Evolutionary conservation across 805 yeast species (phyloP).

Genomic region (Saturnispora quitensis): DNA sequence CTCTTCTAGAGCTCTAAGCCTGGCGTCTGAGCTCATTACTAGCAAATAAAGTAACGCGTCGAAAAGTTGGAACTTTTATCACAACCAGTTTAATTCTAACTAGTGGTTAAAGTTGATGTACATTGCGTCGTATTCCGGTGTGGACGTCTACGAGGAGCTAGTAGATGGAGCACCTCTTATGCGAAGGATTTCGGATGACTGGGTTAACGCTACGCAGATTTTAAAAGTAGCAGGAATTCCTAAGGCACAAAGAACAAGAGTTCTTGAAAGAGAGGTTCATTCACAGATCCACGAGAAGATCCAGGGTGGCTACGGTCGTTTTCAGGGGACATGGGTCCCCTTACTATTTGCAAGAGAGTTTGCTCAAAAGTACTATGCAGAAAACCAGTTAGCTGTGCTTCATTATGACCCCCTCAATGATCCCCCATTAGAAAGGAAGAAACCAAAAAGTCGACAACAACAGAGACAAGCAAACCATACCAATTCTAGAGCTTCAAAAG

Average conservation of each 20-base stretch:
- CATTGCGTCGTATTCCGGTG: conserved; percentile 40
- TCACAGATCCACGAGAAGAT: conserved; percentile 59
- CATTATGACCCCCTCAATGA: conserved; percentile 42
- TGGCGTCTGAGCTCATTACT: neutral
- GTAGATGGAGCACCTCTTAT: conserved; percentile 68
- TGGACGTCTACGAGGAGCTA: conserved; percentile 52
- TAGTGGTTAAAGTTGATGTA: conserved; percentile 17
- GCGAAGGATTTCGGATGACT: conserved; percentile 85
- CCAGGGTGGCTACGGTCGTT: conserved; percentile 80
- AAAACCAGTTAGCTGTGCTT: conserved; percentile 43
- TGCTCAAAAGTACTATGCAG: conserved; percentile 42
- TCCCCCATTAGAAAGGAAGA: conserved; percentile 11
- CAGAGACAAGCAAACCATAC: conserved; percentile 25
- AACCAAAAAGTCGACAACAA: conserved; percentile 15
- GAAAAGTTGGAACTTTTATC: neutral
- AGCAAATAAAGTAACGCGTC: conserved; percentile 3
- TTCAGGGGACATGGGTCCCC: conserved; percentile 86
- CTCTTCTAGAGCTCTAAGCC: neutral
- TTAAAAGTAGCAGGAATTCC: conserved; percentile 70
- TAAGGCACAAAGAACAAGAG: conserved; percentile 69
- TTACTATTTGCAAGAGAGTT: conserved; percentile 52
- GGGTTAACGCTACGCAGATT: conserved; percentile 88
- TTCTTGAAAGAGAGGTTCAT: conserved; percentile 68
- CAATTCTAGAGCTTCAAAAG: neutral
- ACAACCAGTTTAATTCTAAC: neutral